A percentile compares a stretch with the other conserved stretches of the same genome.
Evolutionary conservation across 1,284 basidiomycete genomes (phyloP).

Genomic region (Schizopora paradoxa): DNA sequence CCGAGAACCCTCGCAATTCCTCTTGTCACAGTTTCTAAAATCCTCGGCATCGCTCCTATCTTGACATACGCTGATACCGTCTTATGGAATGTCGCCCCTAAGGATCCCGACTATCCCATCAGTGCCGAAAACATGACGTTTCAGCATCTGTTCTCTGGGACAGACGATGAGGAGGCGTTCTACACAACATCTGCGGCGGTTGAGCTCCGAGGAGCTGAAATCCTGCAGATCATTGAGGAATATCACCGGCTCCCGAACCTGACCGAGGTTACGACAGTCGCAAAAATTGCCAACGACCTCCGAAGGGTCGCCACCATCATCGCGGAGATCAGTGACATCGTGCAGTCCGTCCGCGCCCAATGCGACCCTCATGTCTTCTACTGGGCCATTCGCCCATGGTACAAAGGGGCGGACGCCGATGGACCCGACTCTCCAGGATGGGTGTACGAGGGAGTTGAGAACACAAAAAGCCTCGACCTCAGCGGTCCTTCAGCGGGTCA

Average conservation of each 20-base stretch:
- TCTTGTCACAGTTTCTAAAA: conserved; percentile 67
- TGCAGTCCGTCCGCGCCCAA: conserved; percentile 63
- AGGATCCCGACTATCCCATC: conserved; percentile 47
- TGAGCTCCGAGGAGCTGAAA: conserved; percentile 84
- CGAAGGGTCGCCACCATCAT: conserved; percentile 66
- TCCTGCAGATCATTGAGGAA: conserved; percentile 85
- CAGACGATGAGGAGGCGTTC: conserved; percentile 82
- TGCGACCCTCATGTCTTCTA: conserved; percentile 91
- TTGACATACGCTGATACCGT: conserved; percentile 96
- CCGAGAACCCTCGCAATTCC: conserved; percentile 81
- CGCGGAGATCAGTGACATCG: conserved; percentile 64
- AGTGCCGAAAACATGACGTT: conserved; percentile 63
- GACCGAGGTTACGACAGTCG: conserved; percentile 63
- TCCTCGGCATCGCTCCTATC: conserved; percentile 85
- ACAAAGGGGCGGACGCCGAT: conserved; percentile 72
- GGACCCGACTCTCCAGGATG: conserved; percentile 57
- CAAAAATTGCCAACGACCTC: conserved; percentile 72
- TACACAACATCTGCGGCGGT: conserved; percentile 82
- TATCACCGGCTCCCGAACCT: conserved; percentile 68
- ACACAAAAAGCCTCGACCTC: conserved; percentile 53
- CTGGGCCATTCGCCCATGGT: conserved; percentile 92
- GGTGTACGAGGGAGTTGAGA: conserved; percentile 78
- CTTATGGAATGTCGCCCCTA: conserved; percentile 85
- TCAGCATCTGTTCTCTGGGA: conserved; percentile 76
- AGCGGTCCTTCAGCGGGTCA: conserved; percentile 94